Evolutionary conservation across 108 stramenopile species (phyloP).

Genomic region (Skeletonema grethae): DNA sequence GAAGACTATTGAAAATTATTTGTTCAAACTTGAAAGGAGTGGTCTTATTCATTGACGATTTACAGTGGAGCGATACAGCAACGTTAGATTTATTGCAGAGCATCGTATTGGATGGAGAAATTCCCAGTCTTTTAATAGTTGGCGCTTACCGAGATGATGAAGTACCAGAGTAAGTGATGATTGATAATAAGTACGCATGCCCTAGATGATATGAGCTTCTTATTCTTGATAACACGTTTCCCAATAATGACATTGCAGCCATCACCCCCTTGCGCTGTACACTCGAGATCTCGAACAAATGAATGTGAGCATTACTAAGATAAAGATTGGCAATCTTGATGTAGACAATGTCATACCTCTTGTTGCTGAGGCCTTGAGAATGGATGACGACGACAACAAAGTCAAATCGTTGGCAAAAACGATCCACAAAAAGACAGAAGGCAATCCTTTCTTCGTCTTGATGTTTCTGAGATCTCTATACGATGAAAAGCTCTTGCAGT

Average conservation of each 20-base stretch:
- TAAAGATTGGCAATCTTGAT: conserved; percentile 17
- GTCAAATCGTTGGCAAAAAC: too few species aligned
- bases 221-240: conserved; percentile 36
- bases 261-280: background rate
- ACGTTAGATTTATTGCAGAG: too few species aligned
- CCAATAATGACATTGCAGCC: conserved; percentile 2
- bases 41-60: too few species aligned
- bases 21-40: too few species aligned
- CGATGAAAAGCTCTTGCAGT: background rate
- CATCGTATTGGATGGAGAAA: too few species aligned
- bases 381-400: background rate
- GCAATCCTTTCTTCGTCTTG: conserved; percentile 42
- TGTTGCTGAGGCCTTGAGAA: conserved; percentile 19
- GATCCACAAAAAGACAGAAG: conserved; percentile 22
- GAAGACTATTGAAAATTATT: too few species aligned
- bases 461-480: conserved; percentile 19
- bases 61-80: too few species aligned
- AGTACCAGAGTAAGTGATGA: too few species aligned
- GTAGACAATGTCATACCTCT: background rate
- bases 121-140: too few species aligned
- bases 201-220: conserved; percentile 25
- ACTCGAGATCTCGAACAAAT: conserved; percentile 2
- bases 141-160: too few species aligned
- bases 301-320: background rate
- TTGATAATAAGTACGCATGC: too few species aligned